These are phyloP conservation scores for Panaeolus cyanescens DNA, from an alignment of 768 basidiomycete genomes.

Conservation along the genomic window DNA sequence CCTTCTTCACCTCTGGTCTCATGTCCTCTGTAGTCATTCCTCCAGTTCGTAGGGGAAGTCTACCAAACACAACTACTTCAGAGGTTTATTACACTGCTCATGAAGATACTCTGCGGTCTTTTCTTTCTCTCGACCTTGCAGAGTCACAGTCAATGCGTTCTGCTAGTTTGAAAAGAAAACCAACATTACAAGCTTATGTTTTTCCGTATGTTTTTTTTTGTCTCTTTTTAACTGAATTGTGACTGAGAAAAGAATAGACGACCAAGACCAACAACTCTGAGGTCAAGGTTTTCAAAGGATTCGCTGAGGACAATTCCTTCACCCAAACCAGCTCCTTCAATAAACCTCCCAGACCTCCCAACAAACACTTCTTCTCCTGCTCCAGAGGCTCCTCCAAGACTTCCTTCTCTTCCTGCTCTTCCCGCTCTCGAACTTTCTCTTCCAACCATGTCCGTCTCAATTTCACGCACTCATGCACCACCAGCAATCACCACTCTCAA, in stretches of 20 bases:
- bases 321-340: slow-evolving; percentile 60
- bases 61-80: slow-evolving; percentile 32
- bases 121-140: slow-evolving; percentile 70
- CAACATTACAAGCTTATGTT: neutral
- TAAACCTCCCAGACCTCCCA: slow-evolving; percentile 44
- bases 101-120: slow-evolving; percentile 53
- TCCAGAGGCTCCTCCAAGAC: slow-evolving; percentile 24
- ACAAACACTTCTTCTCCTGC: slow-evolving; percentile 11
- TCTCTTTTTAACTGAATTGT: neutral
- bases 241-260: slow-evolving; percentile 19
- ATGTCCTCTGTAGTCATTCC: slow-evolving; percentile 34
- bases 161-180: slow-evolving; percentile 31
- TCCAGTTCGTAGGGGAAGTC: slow-evolving; percentile 33
- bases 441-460: slow-evolving; percentile 10
- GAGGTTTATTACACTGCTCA: slow-evolving; percentile 49
- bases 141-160: slow-evolving; percentile 47
- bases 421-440: slow-evolving; percentile 26
- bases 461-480: slow-evolving; percentile 23
- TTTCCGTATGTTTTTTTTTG: slow-evolving; percentile 24
- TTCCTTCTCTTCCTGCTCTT: slow-evolving; percentile 30
- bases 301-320: slow-evolving; percentile 55
- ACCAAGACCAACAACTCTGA: slow-evolving; percentile 20
- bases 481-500: slow-evolving; percentile 12
- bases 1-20: slow-evolving; percentile 67
- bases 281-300: slow-evolving; percentile 33